phyloP scores from a whole-genome alignment of 176 grass and related monocot species.

The Triticum aestivum region DNA sequence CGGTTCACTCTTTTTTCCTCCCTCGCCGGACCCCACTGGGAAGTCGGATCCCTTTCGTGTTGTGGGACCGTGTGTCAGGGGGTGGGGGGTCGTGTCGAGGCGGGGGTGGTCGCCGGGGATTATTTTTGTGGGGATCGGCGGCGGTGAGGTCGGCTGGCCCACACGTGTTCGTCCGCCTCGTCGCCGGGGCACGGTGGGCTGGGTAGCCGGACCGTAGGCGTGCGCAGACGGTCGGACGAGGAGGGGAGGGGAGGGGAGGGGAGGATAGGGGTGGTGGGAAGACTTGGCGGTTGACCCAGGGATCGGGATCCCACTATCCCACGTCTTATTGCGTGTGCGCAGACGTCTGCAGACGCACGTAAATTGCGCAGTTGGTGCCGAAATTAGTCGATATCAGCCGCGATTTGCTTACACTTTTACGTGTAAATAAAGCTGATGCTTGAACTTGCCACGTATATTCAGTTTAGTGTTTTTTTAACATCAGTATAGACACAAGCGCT shows the following conservation, averaged over 20 bases:
- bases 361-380: background rate
- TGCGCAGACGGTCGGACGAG: background rate
- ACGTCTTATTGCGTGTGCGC: background rate
- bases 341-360: background rate
- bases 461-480: too few species aligned
- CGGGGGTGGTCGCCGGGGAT: background rate
- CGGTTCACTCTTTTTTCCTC: background rate
- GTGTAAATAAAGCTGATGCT: too few species aligned
- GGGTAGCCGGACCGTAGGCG: too few species aligned
- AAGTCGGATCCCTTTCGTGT: background rate
- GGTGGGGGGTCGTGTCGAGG: background rate
- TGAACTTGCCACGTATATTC: too few species aligned
- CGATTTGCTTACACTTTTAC: too few species aligned
- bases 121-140: background rate
- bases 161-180: background rate
- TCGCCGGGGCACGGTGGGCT: background rate
- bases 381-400: too few species aligned
- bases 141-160: background rate
- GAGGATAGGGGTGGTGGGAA: background rate
- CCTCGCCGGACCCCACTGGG: background rate
- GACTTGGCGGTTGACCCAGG: background rate
- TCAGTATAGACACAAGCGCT: too few species aligned
- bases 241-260: background rate
- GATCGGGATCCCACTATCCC: background rate
- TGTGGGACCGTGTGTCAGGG: background rate